Base-by-base conservation (phyloP, 306 rosid genomes). In the Rubus idaeus region DNA sequence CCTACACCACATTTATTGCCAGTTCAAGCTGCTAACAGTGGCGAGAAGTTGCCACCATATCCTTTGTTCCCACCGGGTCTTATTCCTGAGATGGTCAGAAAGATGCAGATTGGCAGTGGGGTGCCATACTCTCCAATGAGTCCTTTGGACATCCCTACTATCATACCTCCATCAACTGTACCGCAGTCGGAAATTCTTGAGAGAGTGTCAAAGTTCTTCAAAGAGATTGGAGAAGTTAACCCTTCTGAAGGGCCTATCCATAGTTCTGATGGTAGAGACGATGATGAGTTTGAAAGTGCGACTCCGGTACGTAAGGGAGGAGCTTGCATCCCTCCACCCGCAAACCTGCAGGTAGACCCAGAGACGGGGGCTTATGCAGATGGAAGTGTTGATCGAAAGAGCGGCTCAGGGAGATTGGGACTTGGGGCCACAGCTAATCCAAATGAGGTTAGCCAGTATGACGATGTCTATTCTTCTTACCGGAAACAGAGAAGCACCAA, bases 101-200 rank as follows among this genome's bases (percentile, higher is more conserved):
- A 95, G 88, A 95, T 95, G 99, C 96, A 95, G 87, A 91, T 95
- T 60, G 99, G 97, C 50, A 91, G 99, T 66, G 98, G 97, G 37
- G 99, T 95, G 60, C 99, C 99, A 30, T 95, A 95, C 83, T 95
- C 98, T 76, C 85, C 94, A 40, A 70, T 92, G 90, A 95, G 97
- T 81, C 85, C 90, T 64, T 80, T 92, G 84, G 99, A 95, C 83
- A 86, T 81, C 60, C 98, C 99, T 68, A 83, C 96, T 58, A 77
- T 88, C 42, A 83, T 91, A 53, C 97, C 99, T 73, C 90, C 87
- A 50, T 90, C 88, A 72, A 85, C 63, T 46, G 84, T 83, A 40
- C 71, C 88, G 71, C 89, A 75, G 76, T 81, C 85, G 1, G 99
- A 95, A 86, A 84, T 88, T 86, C 99, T 92, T 42, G 94, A 92